These are phyloP conservation scores for Typha latifolia DNA, from an alignment of 176 grass and related monocot species.

Conservation along the genomic window DNA sequence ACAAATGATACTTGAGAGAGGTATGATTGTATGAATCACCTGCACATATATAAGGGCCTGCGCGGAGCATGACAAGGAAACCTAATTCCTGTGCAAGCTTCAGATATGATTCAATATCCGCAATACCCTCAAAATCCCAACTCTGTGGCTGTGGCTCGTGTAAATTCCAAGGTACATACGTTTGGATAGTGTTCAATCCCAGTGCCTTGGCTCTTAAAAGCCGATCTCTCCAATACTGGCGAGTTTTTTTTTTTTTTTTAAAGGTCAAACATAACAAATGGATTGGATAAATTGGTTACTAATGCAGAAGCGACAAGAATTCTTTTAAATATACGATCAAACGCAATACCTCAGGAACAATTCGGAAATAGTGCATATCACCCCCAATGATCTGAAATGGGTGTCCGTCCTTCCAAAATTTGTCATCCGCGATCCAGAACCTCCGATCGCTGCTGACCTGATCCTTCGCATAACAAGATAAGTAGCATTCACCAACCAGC, in stretches of 20 bases:
- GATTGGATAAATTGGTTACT: not conserved
- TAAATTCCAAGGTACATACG: conserved; percentile 92
- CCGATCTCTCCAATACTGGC: conserved; percentile 80
- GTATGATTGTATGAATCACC: conserved; percentile 41
- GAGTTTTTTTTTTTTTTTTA: no score
- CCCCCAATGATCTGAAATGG: conserved; percentile 85
- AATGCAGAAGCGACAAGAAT: not conserved
- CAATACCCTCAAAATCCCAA: conserved; percentile 59
- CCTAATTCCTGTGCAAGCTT: conserved; percentile 77
- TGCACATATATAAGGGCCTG: conserved; percentile 89
- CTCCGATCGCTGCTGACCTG: conserved; percentile 13
- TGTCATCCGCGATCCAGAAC: conserved; percentile 75
- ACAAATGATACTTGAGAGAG: not conserved
- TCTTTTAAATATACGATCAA: not conserved
- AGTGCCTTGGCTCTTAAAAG: conserved; percentile 81
- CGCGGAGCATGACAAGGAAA: conserved; percentile 83
- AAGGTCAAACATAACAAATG: no score
- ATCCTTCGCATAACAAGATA: not conserved
- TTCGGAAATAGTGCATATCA: conserved; percentile 88
- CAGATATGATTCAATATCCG: conserved; percentile 66
- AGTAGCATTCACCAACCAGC: no score
- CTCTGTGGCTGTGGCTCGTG: conserved; percentile 58
- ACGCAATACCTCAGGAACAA: conserved; percentile 62
- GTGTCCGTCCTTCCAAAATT: conserved; percentile 60
- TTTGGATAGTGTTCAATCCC: conserved; percentile 89